Evolutionary conservation across 345 rosid genomes (phyloP), one percentile per base, ranked within the genome.

Genomic region (Melaleuca alternifolia): DNA sequence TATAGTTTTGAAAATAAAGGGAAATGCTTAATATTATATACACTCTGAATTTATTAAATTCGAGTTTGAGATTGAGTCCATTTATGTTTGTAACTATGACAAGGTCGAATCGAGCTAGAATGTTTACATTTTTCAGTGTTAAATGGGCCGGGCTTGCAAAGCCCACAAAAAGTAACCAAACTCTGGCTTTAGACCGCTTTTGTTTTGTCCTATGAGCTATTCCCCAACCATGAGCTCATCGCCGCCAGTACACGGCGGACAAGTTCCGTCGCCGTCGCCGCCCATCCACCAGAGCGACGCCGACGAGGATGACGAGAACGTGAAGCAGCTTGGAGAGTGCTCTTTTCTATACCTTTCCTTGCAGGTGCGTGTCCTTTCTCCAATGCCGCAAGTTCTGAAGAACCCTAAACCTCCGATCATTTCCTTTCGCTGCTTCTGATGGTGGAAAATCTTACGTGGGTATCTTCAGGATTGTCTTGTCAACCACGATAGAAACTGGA

Each of bases 301-400:
- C 48, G 96, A 92, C n/a, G 97, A 94, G 8, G 98, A 95, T 1
- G 98, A 96, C 51, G 97, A 93, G 92, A 96, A 90, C 93, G 97
- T 96, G 86, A 97, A 94, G 92, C 99, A 96, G 89, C 96, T 97
- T 77, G 87, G 86, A 51, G 95, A 97, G 54, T 97, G 98, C 89
- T 96, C 98, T 86, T 87, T 94, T 84, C 87, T 94, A 86, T 96
- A 97, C 89, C 87, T 96, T 61, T 88, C 96, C 79, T 88, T 94
- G 82, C 99, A 97, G 95, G 98, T 87, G 18, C 54, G 11, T 52
- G 3, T 26, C 50, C 54, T 16, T 52, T 52, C 54, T 18, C 41
- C 41, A 41, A 41, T 51, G 53, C 15, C 53, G 53, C 15, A 5
- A 11, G 26, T 5, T 46, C 6, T 79, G 48, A 12, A 81, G 87